phyloP scores from a whole-genome alignment of 495 filamentous ascomycete genomes.

The Platismatia glauca region DNA sequence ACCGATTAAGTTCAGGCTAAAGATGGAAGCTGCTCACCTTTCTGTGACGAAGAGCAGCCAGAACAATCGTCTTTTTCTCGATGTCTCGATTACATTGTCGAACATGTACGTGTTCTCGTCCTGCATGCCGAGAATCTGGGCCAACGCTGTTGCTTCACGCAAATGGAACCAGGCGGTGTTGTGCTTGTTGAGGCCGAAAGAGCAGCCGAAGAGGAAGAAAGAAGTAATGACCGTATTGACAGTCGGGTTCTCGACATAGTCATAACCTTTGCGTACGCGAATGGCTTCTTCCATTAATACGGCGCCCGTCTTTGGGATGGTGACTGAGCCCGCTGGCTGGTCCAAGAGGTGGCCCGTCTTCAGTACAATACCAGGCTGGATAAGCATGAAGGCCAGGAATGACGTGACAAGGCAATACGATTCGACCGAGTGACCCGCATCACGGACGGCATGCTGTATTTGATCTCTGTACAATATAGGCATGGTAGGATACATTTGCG shows the following conservation, averaged over 20 bases:
- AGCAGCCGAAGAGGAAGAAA: constrained; percentile 70
- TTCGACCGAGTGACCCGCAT: constrained; percentile 55
- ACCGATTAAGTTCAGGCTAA: constrained; percentile 1
- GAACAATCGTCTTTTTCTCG: constrained; percentile 49
- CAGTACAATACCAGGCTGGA: constrained; percentile 65
- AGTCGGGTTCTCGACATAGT: constrained; percentile 62
- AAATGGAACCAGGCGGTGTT: constrained; percentile 54
- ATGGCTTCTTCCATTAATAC: constrained; percentile 63
- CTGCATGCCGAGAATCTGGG: constrained; percentile 50
- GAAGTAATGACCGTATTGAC: constrained; percentile 64
- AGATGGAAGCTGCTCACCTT: constrained; percentile 30
- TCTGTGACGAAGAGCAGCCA: constrained; percentile 58
- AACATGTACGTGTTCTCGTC: constrained; percentile 45
- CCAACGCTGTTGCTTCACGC: constrained; percentile 52
- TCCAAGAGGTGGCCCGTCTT: constrained; percentile 46
- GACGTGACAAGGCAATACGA: constrained; percentile 73
- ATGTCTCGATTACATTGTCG: constrained; percentile 37
- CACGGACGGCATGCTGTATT: constrained; percentile 53
- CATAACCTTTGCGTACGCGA: constrained; percentile 63
- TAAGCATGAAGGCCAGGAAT: constrained; percentile 75
- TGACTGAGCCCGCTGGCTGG: constrained; percentile 42
- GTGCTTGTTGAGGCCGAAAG: constrained; percentile 54
- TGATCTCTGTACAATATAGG: constrained; percentile 66
- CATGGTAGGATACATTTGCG: constrained; percentile 73
- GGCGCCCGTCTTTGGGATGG: constrained; percentile 44